Percentiles rank a stretch among this genome's conserved stretches.
These are phyloP conservation scores for Pinus tabuliformis DNA, from an alignment of 75 land plant species.

Conservation along the genomic window DNA sequence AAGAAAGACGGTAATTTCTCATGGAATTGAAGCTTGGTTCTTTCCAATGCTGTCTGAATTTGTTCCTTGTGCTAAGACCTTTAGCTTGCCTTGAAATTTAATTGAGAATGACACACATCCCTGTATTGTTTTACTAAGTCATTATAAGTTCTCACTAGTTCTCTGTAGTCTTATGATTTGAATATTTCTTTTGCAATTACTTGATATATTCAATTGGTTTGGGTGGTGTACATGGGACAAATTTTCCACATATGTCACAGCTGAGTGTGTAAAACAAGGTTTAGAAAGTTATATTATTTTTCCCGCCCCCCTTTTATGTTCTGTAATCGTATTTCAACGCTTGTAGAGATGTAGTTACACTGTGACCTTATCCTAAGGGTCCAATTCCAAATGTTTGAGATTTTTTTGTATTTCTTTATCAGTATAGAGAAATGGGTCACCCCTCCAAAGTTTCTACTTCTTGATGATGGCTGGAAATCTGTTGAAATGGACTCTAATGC, in stretches of 20 bases:
- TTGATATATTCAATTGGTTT: constrained; percentile 93
- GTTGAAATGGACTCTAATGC: constrained; percentile 60
- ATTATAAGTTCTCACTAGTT: neutral
- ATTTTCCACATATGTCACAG: constrained; percentile 86
- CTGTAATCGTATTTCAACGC: too few relatives aligned
- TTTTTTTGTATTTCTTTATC: neutral
- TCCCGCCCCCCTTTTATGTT: neutral
- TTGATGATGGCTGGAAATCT: constrained; percentile 97
- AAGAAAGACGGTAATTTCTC: constrained; percentile 66
- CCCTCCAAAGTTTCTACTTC: constrained; percentile 82
- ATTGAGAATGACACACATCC: neutral
- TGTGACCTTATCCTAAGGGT: too few relatives aligned
- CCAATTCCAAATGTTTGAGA: neutral
- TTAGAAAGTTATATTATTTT: constrained; percentile 54
- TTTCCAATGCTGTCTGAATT: constrained; percentile 1
- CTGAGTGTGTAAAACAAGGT: constrained; percentile 77
- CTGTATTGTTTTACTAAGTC: neutral
- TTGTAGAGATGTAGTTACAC: too few relatives aligned
- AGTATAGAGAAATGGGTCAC: constrained; percentile 69
- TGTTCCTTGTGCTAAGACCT: neutral
- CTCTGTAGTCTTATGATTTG: neutral
- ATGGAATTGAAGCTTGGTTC: neutral
- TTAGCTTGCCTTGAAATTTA: neutral
- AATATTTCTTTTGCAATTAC: constrained; percentile 42
- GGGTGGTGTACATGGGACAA: constrained; percentile 99